Percentiles rank a stretch among this genome's conserved stretches.
These are phyloP conservation scores for Fusarium nanum DNA, from an alignment of 2,329 filamentous ascomycete species.

Conservation along the genomic window DNA sequence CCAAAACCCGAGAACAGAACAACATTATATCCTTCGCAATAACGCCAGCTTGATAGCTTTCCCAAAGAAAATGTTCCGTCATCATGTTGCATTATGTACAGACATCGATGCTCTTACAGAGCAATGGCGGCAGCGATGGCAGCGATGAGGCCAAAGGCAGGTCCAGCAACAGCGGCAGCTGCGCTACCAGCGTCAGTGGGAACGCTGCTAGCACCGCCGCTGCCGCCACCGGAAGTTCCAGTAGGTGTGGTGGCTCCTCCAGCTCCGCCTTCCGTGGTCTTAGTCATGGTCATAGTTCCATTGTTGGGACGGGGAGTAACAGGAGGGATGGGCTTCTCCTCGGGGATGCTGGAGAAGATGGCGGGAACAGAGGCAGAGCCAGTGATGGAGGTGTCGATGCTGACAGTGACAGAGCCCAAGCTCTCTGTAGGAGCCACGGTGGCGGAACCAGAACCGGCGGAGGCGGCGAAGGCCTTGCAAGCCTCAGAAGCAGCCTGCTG, in stretches of 20 bases:
- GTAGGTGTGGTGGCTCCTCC: constrained; percentile 14
- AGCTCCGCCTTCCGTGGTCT: background rate
- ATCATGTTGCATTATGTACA: background rate
- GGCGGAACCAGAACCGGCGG: constrained; percentile 23
- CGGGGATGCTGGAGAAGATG: constrained; percentile 32
- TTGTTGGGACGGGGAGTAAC: constrained; percentile 27
- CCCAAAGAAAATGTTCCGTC: background rate
- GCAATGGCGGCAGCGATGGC: constrained; percentile 49
- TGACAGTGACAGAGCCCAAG: constrained; percentile 17
- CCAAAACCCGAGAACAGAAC: constrained; percentile 5
- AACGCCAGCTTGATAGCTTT: constrained; percentile 4
- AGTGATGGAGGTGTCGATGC: constrained; percentile 27
- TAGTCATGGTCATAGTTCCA: constrained; percentile 22
- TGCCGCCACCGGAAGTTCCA: constrained; percentile 6
- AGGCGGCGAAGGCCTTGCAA: constrained; percentile 45
- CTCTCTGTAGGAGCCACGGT: constrained; percentile 14
- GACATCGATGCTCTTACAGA: constrained; percentile 45
- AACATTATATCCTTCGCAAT: constrained; percentile 16
- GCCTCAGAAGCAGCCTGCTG: constrained; percentile 48
- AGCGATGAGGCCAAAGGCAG: constrained; percentile 48
- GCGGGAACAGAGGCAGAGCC: constrained; percentile 26
- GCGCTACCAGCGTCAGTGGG: constrained; percentile 25
- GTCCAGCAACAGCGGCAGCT: constrained; percentile 44
- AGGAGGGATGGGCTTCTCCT: constrained; percentile 13
- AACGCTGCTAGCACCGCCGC: constrained; percentile 25